Conservation (phyloP, 2,329 filamentous ascomycete species). For the Penicillium hesseltinei region DNA sequence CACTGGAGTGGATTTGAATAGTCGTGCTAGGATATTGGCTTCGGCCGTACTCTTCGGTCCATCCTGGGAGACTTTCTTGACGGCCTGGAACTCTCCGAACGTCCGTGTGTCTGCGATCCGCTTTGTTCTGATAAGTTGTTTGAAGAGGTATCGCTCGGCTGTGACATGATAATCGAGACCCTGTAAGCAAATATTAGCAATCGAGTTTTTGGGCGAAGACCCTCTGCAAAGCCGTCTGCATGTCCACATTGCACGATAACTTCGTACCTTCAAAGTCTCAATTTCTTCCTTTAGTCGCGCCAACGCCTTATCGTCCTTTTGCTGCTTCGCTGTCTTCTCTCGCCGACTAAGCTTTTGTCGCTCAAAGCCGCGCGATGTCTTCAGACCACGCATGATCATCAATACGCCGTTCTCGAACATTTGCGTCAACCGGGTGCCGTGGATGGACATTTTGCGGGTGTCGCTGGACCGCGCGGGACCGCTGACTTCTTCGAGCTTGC, state of each 20-base stretch:
- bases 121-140: constrained; percentile 58
- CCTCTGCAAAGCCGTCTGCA: not conserved
- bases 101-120: constrained; percentile 52
- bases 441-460: constrained; percentile 32
- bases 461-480: constrained; percentile 21
- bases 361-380: constrained; percentile 60
- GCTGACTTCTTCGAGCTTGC: constrained; percentile 39
- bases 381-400: constrained; percentile 53
- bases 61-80: constrained; percentile 38
- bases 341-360: constrained; percentile 62
- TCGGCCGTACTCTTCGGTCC: constrained; percentile 46
- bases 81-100: constrained; percentile 44
- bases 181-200: constrained; percentile 31
- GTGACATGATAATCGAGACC: constrained; percentile 50
- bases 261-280: constrained; percentile 54
- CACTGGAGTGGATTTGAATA: constrained; percentile 61
- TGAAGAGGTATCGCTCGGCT: constrained; percentile 56
- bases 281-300: constrained; percentile 55
- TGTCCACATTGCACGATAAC: not conserved
- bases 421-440: constrained; percentile 42
- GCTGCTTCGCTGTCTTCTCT: constrained; percentile 53
- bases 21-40: constrained; percentile 57
- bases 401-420: constrained; percentile 53
- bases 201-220: not conserved
- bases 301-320: constrained; percentile 42